Evolutionary conservation across 805 yeast genomes (phyloP).

Genomic region (Candida dajiaensis): DNA sequence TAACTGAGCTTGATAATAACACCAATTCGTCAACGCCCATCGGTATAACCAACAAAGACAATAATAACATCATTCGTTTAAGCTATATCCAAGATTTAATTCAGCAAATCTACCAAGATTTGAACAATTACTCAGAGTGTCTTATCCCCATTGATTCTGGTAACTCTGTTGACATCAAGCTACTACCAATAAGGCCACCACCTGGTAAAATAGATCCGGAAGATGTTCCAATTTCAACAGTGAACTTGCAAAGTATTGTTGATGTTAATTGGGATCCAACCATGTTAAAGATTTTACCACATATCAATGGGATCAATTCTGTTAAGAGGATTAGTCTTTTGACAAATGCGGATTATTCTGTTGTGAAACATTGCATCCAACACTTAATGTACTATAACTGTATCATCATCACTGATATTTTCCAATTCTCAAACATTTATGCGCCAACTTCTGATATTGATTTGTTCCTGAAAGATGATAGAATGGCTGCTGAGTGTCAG

Average conservation of each 20-base stretch:
- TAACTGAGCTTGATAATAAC: slow-evolving; percentile 21
- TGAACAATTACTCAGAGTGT: slow-evolving; percentile 94
- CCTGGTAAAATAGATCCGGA: slow-evolving; percentile 67
- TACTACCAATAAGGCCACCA: slow-evolving; percentile 86
- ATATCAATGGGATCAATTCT: slow-evolving; percentile 83
- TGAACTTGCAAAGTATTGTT: slow-evolving; percentile 60
- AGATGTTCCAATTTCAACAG: slow-evolving; percentile 92
- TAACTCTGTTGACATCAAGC: slow-evolving; percentile 84
- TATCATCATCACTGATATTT: slow-evolving; percentile 75
- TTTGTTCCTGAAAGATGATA: slow-evolving; percentile 54
- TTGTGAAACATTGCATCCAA: slow-evolving; percentile 83
- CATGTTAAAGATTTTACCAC: slow-evolving; percentile 80
- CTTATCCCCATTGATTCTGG: slow-evolving; percentile 87
- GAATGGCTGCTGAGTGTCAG: slow-evolving; percentile 79
- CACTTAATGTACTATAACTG: slow-evolving; percentile 89
- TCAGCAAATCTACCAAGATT: slow-evolving; percentile 88
- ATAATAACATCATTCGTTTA: slow-evolving; percentile 19
- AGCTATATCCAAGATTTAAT: slow-evolving; percentile 67
- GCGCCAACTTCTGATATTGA: slow-evolving; percentile 82
- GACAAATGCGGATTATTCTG: slow-evolving; percentile 71
- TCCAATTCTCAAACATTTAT: slow-evolving; percentile 83
- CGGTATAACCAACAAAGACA: slow-evolving; percentile 18
- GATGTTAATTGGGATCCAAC: slow-evolving; percentile 98
- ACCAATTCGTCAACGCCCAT: slow-evolving; percentile 22
- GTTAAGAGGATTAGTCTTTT: slow-evolving; percentile 68